Evolutionary conservation across 2,329 filamentous ascomycete species (phyloP), one percentile per base, ranked within the genome.

Genomic region (Cladosporium colombiae): DNA sequence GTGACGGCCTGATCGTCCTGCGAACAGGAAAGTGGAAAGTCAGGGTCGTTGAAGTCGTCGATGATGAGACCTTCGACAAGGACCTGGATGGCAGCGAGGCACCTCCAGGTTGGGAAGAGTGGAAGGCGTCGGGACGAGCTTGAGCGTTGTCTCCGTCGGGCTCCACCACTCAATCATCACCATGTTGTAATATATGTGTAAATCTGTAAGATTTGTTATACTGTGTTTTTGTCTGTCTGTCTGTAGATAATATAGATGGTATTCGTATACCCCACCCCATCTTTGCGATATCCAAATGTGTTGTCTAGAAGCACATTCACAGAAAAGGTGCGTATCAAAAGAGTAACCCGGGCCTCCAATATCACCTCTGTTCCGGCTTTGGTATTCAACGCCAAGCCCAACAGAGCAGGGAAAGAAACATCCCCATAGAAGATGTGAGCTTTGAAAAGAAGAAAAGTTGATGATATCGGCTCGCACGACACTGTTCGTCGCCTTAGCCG

Each of bases 1-100:
- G 88, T 67, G 85, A 77, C 31, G 77, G 82, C 1, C 73, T 84
- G 2, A 69, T 89, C n/a, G 80, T 88, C 10, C 69, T 89, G 11
- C 79, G 85, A 67, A 70, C 83, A 1, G 87, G 87, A 8, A 89
- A 89, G 72, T 86, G 84, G 81, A 87, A 85, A 70, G 79, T 88
- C 40, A 84, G 84, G 70, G 77, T 87, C 25, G 80, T 88, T 33
- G 81, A 82, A 55, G 80, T 89, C 50, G 75, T 88, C 5, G 77
- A 79, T 31, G 62, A 65, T 23, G 55, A 53, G 10, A 18, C 8
- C 1, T 58, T 59, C 6, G 62, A 64, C 18, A 23, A 29, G 8
- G 21, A 11, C 25, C 11, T 33, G 18, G 23, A 46, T 8, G 50
- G 40, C 18, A 37, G 61, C 35, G 16, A 44, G 5, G 59, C 29